These are phyloP conservation scores for Flaveria ramosissima DNA, from an alignment of 129 eudicot genomes.

Conservation along the genomic window DNA sequence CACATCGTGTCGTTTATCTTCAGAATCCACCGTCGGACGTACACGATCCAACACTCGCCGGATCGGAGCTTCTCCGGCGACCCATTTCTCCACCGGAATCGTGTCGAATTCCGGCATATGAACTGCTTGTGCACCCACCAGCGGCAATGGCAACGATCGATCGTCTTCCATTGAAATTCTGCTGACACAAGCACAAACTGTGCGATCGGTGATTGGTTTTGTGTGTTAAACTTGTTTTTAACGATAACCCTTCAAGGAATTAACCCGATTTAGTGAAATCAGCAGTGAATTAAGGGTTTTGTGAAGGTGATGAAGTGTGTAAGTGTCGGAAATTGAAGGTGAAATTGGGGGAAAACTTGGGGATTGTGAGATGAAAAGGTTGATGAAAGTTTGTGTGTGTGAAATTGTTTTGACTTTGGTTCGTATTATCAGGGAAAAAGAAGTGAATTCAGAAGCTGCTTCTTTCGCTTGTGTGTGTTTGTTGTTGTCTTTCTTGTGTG, in stretches of 20 bases:
- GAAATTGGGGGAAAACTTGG: constrained; percentile 15
- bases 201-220: constrained; percentile 1
- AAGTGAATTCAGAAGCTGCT: not conserved
- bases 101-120: constrained; percentile 34
- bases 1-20: constrained; percentile 56
- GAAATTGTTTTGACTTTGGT: constrained; percentile 19
- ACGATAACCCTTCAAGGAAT: not conserved
- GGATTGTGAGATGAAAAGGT: constrained; percentile 13
- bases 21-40: constrained; percentile 50
- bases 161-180: constrained; percentile 24
- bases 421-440: constrained; percentile 22
- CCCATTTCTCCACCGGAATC: constrained; percentile 39
- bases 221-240: not conserved
- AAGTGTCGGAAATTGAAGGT: not conserved
- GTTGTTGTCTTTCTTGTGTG: not conserved
- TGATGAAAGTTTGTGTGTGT: not conserved
- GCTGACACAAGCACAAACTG: not conserved
- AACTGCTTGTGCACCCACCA: not conserved
- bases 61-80: constrained; percentile 42
- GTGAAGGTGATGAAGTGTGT: not conserved
- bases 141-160: constrained; percentile 1
- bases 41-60: constrained; percentile 41
- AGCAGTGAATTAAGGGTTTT: not conserved
- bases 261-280: not conserved
- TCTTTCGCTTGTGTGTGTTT: constrained; percentile 10